Conservation (phyloP, 2,329 filamentous ascomycete species). For the Sarocladium kiliense region DNA sequence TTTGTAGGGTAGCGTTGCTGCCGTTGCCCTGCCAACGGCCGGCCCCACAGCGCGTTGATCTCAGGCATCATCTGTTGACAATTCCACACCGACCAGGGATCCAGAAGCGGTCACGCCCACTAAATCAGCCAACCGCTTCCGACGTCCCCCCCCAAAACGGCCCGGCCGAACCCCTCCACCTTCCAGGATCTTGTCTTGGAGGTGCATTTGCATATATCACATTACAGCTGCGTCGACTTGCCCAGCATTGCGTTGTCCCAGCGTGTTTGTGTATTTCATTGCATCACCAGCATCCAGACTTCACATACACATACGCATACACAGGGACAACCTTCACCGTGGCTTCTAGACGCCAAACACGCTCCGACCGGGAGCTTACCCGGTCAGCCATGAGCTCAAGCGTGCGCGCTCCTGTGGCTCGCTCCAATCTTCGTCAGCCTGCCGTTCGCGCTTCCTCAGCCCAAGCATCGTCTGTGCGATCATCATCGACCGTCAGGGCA, state of each 20-base stretch:
- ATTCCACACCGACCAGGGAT: constrained; percentile 6
- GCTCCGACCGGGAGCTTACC: constrained; percentile 32
- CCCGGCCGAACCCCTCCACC: constrained; percentile 1
- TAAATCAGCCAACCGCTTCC: not conserved
- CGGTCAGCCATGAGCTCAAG: constrained; percentile 28
- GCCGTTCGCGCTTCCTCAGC: constrained; percentile 4
- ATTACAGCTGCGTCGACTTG: not conserved
- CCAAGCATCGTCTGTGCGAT: not conserved
- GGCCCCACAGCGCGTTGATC: constrained; percentile 5
- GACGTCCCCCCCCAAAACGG: not conserved
- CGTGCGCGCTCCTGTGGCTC: constrained; percentile 18
- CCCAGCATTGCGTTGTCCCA: not conserved
- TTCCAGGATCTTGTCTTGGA: constrained; percentile 1
- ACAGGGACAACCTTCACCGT: constrained; percentile 19
- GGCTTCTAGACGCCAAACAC: constrained; percentile 29
- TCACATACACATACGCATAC: not conserved
- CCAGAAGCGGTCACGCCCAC: constrained; percentile 1
- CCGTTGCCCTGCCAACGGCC: constrained; percentile 1
- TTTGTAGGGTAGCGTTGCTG: no score
- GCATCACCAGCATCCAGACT: not conserved
- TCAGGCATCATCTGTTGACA: constrained; percentile 4
- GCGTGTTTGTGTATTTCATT: not conserved
- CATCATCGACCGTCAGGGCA: constrained; percentile 12
- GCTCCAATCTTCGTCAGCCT: constrained; percentile 11
- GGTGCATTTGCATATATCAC: constrained; percentile 6